A percentile compares a stretch with the other conserved stretches of the same genome.
phyloP scores from a whole-genome alignment of 2,329 filamentous ascomycete genomes.

The Capronia epimyces region DNA sequence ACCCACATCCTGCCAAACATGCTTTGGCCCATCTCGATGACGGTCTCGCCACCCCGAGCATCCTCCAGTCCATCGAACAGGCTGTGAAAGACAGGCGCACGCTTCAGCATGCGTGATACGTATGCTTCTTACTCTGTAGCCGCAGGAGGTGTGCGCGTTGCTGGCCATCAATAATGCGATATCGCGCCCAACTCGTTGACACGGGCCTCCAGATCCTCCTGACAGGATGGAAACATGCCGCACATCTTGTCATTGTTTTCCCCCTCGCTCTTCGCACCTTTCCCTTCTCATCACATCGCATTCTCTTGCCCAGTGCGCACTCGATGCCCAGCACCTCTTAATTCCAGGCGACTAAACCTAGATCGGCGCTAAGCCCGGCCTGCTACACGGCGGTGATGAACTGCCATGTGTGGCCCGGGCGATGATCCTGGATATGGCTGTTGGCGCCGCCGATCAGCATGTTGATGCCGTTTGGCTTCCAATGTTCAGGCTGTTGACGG shows the following conservation, averaged over 20 bases:
- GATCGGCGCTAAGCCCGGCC: slow-evolving; percentile 14
- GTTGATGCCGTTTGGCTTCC: slow-evolving; percentile 2
- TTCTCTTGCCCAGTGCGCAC: slow-evolving; percentile 1
- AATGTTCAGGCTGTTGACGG: not conserved
- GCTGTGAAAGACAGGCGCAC: too few species aligned
- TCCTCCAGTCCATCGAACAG: not conserved
- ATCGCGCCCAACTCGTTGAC: too few species aligned
- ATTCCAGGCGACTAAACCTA: slow-evolving; percentile 8
- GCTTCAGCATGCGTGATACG: too few species aligned
- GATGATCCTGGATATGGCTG: slow-evolving; percentile 20
- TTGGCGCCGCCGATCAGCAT: slow-evolving; percentile 17
- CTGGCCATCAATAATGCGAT: too few species aligned
- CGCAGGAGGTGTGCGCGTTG: too few species aligned
- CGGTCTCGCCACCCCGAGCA: not conserved
- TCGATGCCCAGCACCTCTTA: slow-evolving; percentile 11
- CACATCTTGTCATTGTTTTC: too few species aligned
- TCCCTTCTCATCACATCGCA: not conserved
- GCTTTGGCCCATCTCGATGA: not conserved
- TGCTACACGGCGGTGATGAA: slow-evolving; percentile 19
- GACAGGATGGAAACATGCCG: too few species aligned
- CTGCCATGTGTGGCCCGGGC: slow-evolving; percentile 23
- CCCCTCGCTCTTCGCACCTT: not conserved
- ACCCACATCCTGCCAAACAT: slow-evolving; percentile 1
- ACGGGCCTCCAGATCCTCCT: too few species aligned
- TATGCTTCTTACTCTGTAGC: too few species aligned